These are phyloP conservation scores for Pseudocercospora eumusae DNA, from an alignment of 2,329 filamentous ascomycete species.

Conservation along the genomic window DNA sequence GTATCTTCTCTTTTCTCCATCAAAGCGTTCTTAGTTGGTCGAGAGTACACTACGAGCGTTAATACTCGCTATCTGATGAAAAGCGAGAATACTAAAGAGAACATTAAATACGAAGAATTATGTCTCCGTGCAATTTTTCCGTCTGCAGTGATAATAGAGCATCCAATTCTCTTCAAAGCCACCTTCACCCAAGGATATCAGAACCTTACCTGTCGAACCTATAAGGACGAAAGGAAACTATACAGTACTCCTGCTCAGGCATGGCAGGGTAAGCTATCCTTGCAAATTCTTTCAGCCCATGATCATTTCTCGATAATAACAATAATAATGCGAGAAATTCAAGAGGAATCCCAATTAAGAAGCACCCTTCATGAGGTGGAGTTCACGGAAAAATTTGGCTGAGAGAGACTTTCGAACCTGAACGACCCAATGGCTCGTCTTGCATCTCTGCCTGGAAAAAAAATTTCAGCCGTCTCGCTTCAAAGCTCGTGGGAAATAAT, in stretches of 20 bases:
- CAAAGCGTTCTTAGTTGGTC: too few relatives aligned
- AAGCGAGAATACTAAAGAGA: background rate
- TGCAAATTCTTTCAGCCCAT: background rate
- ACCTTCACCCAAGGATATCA: background rate
- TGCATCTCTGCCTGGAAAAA: background rate
- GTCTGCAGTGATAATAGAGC: background rate
- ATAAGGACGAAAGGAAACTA: slow-evolving; percentile 5
- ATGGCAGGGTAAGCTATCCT: background rate
- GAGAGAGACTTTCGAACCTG: background rate
- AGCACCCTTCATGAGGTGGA: background rate
- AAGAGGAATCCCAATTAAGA: background rate
- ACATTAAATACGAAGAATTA: background rate
- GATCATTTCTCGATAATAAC: background rate
- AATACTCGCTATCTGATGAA: too few relatives aligned
- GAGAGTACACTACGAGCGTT: too few relatives aligned
- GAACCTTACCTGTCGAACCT: background rate
- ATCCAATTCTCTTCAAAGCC: background rate
- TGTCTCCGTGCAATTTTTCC: background rate
- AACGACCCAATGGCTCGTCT: background rate
- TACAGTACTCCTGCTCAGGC: background rate
- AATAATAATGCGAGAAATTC: background rate
- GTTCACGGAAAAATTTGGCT: background rate
- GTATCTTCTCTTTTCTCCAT: background rate
- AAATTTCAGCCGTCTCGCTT: background rate
- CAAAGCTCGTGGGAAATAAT: background rate